Percentiles rank a stretch among this genome's conserved stretches.
phyloP scores from a whole-genome alignment of 257 asterid genomes.

The Haberlea rhodopensis region DNA sequence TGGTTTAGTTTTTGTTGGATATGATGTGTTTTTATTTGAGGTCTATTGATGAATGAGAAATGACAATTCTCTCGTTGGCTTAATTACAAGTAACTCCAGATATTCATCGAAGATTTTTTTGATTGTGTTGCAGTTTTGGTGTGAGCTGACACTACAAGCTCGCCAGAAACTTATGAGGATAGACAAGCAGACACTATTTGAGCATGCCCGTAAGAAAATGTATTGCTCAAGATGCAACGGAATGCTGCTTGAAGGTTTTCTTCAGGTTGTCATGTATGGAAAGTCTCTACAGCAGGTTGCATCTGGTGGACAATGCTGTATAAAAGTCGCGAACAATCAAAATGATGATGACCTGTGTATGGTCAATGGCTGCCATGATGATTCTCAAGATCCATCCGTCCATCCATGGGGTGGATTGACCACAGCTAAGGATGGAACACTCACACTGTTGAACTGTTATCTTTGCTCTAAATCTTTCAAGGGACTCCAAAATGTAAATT shows the following conservation, averaged over 20 bases:
- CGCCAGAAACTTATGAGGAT: constrained; percentile 75
- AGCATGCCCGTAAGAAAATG: constrained; percentile 97
- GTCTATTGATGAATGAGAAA: too few species aligned
- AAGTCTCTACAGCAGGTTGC: constrained; percentile 84
- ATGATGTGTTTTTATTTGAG: too few species aligned
- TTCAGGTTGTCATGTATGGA: constrained; percentile 87
- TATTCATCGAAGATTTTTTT: constrained; percentile 3
- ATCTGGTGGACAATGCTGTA: constrained; percentile 36
- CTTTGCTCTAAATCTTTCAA: constrained; percentile 65
- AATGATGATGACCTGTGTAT: constrained; percentile 39
- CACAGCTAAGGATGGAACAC: constrained; percentile 73
- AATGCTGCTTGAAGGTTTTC: constrained; percentile 83
- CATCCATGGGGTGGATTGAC: constrained; percentile 99
- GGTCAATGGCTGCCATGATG: constrained; percentile 53
- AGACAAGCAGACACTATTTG: constrained; percentile 85
- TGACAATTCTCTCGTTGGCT: too few species aligned
- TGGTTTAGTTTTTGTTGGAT: too few species aligned
- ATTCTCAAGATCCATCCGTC: constrained; percentile 82
- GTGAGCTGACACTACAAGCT: constrained; percentile 72
- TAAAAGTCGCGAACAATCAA: constrained; percentile 40
- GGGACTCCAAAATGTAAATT: constrained; percentile 82
- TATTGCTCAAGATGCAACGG: constrained; percentile 99
- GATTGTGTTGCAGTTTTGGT: constrained; percentile 79
- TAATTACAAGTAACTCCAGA: neutral
- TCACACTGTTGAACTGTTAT: constrained; percentile 86